Base-by-base conservation (phyloP, 257 asterid species). In the Anisodus tanguticus region DNA sequence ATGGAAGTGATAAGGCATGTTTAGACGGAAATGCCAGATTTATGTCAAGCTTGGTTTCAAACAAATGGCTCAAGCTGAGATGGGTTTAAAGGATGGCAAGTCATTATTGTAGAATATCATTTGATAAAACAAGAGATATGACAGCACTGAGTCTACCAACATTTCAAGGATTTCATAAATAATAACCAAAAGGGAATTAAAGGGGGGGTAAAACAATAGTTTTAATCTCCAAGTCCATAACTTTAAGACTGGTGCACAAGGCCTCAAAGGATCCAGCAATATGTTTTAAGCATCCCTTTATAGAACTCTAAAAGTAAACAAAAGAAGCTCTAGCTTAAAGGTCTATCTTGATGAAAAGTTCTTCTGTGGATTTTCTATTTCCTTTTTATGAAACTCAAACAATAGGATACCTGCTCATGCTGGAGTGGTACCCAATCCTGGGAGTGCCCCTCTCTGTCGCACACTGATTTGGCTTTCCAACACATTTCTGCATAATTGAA, bases 401-500 rank as follows among this genome's bases (percentile, higher is more conserved):
- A 51, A 2, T 53, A 13, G 22, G 64, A 76, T 90, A 92, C 97
- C 97, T 92, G 87, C 72, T 83, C 83, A 90, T 76, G 88, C 82
- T 86, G 83, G 89, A 80, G 87, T 89, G 87, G 62, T 72, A 17
- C 26, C 81, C 83, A 51, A 86, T 89, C 85, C 90, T 92, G 66
- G 83, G 86, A n/a, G 71, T 84, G 76, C 81, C 87, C 86, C 82
- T 58, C 72, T 83, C 88, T 78, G 88, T 88, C 69, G 92, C 95
- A 83, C 94, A 94, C 22, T 90, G 97, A 74, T 85, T 90, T 62
- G 89, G 88, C 90, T 92, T 93, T 77, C 89, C 90, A 86, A 85
- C 87, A 79, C 84, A 84, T 81, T 82, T 88, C 95, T 90, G 90
- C 87, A 86, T 35, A 68, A 9, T 58, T 31, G 6, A 53, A 45